These are phyloP conservation scores for Leccinum discolor DNA, from an alignment of 1,284 basidiomycete species.

Conservation along the genomic window DNA sequence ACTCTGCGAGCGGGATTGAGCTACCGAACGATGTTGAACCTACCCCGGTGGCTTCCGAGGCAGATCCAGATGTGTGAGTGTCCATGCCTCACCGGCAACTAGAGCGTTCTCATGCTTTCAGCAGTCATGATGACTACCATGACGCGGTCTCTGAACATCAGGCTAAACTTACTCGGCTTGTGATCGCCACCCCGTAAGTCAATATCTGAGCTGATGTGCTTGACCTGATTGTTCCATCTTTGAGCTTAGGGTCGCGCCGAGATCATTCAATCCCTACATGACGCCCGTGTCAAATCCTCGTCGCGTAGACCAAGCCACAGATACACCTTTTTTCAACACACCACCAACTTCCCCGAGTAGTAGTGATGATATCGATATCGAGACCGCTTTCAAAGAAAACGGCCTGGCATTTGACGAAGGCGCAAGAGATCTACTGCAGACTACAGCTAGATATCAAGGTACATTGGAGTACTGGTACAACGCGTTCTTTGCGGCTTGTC, in stretches of 20 bases:
- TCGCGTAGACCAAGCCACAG: background rate
- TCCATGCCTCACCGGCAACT: background rate
- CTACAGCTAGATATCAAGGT: constrained; percentile 20
- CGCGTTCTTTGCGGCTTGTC: constrained; percentile 14
- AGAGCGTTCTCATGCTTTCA: constrained; percentile 4
- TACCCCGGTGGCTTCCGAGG: background rate
- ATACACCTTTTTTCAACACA: background rate
- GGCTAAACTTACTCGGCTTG: background rate
- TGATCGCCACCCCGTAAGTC: constrained; percentile 21
- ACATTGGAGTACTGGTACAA: constrained; percentile 12
- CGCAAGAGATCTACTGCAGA: constrained; percentile 16
- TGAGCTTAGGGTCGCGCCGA: constrained; percentile 13
- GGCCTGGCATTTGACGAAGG: background rate
- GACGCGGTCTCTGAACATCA: background rate
- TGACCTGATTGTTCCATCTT: background rate
- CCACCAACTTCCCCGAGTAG: constrained; percentile 13
- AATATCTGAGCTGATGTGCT: background rate
- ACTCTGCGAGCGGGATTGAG: background rate
- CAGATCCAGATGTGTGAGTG: constrained; percentile 12
- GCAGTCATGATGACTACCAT: constrained; percentile 1
- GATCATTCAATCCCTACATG: constrained; percentile 26
- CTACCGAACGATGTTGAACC: background rate
- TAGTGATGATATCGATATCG: background rate
- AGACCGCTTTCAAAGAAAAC: background rate
- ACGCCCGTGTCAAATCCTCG: constrained; percentile 27